Evolutionary conservation across 306 rosid genomes (phyloP), one percentile per base, ranked within the genome.

Genomic region (Elaeagnus macrophylla): DNA sequence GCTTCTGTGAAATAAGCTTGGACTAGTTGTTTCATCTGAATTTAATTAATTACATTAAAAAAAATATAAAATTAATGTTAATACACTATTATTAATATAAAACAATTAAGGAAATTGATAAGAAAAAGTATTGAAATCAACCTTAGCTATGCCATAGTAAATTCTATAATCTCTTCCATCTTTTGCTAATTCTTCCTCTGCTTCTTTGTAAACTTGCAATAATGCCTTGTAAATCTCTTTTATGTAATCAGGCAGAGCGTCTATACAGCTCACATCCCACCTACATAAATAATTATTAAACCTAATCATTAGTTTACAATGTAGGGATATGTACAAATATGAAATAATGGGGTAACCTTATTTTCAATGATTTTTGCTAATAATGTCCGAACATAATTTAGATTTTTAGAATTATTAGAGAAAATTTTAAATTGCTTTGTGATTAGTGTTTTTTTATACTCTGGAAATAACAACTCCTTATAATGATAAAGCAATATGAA

Each of bases 1-100:
- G 80, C 77, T 44, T 70, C 80, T 7, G 48, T 51, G 36, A 59
- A 45, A 64, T 64, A 67, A 0, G 73, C 70, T 61, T 69, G 45
- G 6, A 36, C 69, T 12, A 7, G 10, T 14, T 48, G 52, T 37
- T 67, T 74, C 40, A 71, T 35, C 80, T 71, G 11, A 45, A 7
- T 25, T 13, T 5, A 11, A 18, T 9, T 8, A 9, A n/a, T 38
- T 11, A 12, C n/a, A n/a, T n/a, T n/a, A n/a, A n/a, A n/a, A n/a
- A n/a, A n/a, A n/a, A n/a, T n/a, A n/a, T n/a, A n/a, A n/a, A n/a
- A n/a, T n/a, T n/a, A n/a, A n/a, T n/a, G n/a, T n/a, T n/a, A n/a
- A n/a, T n/a, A n/a, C n/a, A n/a, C n/a, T n/a, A 6, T 3, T 12
- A 14, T 6, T 11, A 12, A 10, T 8, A 48, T 10, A 60, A 16